These are phyloP conservation scores for Fusarium staphyleae DNA, from an alignment of 2,329 filamentous ascomycete species.

Conservation along the genomic window DNA sequence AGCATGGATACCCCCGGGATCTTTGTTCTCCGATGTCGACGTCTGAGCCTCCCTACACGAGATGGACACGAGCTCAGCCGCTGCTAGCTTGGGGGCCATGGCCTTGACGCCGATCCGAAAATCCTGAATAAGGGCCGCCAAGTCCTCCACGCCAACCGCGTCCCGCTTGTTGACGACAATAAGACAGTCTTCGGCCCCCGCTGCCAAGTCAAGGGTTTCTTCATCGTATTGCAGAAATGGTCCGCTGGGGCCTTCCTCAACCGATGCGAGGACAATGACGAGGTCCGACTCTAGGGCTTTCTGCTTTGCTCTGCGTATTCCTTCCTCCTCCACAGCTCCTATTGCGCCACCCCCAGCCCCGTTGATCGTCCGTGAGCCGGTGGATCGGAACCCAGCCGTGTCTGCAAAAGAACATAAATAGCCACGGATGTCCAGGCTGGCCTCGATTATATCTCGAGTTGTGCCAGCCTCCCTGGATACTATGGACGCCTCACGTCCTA, in stretches of 20 bases:
- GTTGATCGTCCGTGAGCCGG: slow-evolving; percentile 14
- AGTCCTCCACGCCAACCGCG: slow-evolving; percentile 46
- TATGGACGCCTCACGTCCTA: slow-evolving; percentile 92
- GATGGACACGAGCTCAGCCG: slow-evolving; percentile 58
- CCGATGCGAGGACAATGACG: slow-evolving; percentile 78
- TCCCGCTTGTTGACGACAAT: slow-evolving; percentile 71
- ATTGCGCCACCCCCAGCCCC: slow-evolving; percentile 51
- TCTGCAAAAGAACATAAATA: slow-evolving; percentile 95
- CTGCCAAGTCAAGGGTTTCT: slow-evolving; percentile 63
- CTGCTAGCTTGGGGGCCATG: slow-evolving; percentile 37
- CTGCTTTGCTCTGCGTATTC: slow-evolving; percentile 84
- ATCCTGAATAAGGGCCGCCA: slow-evolving; percentile 49
- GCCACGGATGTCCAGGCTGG: slow-evolving; percentile 85
- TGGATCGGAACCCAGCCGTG: slow-evolving; percentile 82
- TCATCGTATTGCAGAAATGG: slow-evolving; percentile 59
- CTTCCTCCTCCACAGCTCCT: slow-evolving; percentile 83
- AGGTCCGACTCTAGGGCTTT: slow-evolving; percentile 86
- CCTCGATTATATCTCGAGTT: slow-evolving; percentile 92
- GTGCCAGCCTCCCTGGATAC: slow-evolving; percentile 93
- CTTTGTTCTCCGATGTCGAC: slow-evolving; percentile 40
- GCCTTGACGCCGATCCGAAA: slow-evolving; percentile 46
- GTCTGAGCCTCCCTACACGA: slow-evolving; percentile 72
- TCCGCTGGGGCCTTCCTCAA: slow-evolving; percentile 60
- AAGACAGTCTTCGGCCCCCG: slow-evolving; percentile 56
- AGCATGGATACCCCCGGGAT: slow-evolving; percentile 70